These are phyloP conservation scores for Apiospora kogelbergensis DNA, from an alignment of 2,329 filamentous ascomycete genomes.

Conservation along the genomic window DNA sequence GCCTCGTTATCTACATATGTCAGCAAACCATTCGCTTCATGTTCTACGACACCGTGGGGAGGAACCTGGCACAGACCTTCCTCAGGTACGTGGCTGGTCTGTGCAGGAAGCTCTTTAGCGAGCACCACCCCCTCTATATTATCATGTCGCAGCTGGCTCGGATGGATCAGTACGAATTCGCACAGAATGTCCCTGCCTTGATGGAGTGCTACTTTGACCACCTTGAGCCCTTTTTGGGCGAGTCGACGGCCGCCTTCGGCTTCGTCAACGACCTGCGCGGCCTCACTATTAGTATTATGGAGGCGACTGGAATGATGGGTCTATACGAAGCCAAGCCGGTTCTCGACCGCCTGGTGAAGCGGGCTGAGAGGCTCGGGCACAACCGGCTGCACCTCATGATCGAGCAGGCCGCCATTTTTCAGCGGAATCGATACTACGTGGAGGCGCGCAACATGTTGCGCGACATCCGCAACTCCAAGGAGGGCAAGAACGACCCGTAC, in stretches of 20 bases:
- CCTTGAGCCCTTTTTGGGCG: conserved; percentile 11
- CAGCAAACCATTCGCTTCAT: conserved; percentile 15
- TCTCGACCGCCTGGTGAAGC: not conserved
- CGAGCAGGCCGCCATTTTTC: conserved; percentile 8
- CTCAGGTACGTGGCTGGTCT: conserved; percentile 11
- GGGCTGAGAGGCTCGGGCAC: not conserved
- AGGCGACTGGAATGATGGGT: conserved; percentile 14
- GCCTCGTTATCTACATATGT: conserved; percentile 12
- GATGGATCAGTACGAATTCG: conserved; percentile 12
- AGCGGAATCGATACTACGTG: conserved; percentile 3
- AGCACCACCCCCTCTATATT: conserved; percentile 6
- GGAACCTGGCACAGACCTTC: conserved; percentile 10
- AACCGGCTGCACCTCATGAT: conserved; percentile 8
- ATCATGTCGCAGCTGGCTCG: conserved; percentile 5
- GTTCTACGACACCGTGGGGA: conserved; percentile 11
- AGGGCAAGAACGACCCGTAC: not conserved
- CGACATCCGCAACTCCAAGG: not conserved
- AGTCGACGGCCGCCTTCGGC: not conserved
- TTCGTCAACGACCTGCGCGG: conserved; percentile 12
- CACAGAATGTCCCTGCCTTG: not conserved
- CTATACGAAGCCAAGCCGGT: conserved; percentile 11
- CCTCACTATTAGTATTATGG: conserved; percentile 13
- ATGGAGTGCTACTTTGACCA: conserved; percentile 17
- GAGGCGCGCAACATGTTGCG: not conserved
- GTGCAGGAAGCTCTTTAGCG: conserved; percentile 8